Evolutionary conservation across 768 basidiomycete species (phyloP), one percentile per base, ranked within the genome.

Genomic region (Harrya chromipes): DNA sequence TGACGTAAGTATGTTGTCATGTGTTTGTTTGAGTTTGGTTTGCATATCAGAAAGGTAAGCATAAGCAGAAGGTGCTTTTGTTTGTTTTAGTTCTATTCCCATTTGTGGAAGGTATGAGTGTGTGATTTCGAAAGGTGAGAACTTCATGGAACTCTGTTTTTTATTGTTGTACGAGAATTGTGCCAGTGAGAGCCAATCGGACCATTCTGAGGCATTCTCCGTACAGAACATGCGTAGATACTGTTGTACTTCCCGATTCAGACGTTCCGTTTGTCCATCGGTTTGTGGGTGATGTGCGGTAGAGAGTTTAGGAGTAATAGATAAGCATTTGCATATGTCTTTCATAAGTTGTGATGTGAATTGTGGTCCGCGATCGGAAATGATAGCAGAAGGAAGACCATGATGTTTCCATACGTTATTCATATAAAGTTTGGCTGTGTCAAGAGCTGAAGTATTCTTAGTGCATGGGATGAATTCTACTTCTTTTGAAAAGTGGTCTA

Each of bases 281-380:
- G 70, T 65, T 50, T 74, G 70, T 0, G 70, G 73, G 46, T 75
- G 74, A 40, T 71, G 64, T 0, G 67, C 54, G 0, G 69, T 69
- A 1, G 72, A 66, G 0, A 71, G 40, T 4, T 52, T 55, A 43
- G 53, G n/a, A n/a, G n/a, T n/a, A 45, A 2, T 46, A 20, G 5
- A 46, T 37, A 19, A 37, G 26, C 3, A 1, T 16, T 16, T 26
- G 16, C 40, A 40, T 2, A 40, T 2, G 11, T 16, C 23, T 12
- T 23, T 27, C 40, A 46, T 46, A 0, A 23, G 2, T 26, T 36
- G 17, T 1, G 8, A 46, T 23, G 34, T 14, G 24, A 46, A 46
- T n/a, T 37, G 45, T 8, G 36, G 36, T 37, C 45, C 36, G 0
- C 24, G 1, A 46, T 46, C 24, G 0, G 21, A 37, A 3, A 46